Base-by-base conservation (phyloP, 345 rosid species). In the Ceriops tagal region DNA sequence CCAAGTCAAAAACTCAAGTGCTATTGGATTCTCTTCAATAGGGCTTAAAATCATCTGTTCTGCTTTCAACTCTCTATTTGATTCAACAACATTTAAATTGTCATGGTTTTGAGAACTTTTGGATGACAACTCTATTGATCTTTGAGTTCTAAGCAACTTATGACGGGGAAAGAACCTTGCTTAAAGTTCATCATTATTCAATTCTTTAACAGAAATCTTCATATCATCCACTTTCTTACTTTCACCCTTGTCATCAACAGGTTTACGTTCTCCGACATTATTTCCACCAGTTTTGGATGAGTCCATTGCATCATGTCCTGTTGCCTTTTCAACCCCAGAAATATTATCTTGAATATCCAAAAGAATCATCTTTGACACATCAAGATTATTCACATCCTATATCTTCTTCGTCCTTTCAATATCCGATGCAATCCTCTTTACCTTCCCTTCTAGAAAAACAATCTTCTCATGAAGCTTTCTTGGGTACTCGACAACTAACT, bases 131-230 rank as follows among this genome's bases (percentile, higher is more conserved):
- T 84, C 87, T 32, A 70, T 53, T 31, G 80, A 75, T 15, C 80
- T 77, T 64, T 95, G 80, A 68, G 76, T 79, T 74, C 86, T 81
- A 5, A 92, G 90, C 88, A 96, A 79, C 80, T 86, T 92, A 47
- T 90, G 98, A 80, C 90, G 97, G 75, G 99, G 99, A 78, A 96
- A 86, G n/a, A 96, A 85, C 53, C 96, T 89, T 56, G 87, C 95
- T 80, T 96, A 98, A 28, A 92, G 77, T 73, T 89, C 92, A 71
- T 86, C 90, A 56, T 75, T 76, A 51, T 78, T 86, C 79, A 90
- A 66, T 46, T 80, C 92, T 76, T 84, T 90, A 64, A 82, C 87
- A 0, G 77, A 83, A 73, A 67, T 19, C 76, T 81, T 86, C 11
- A 32, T 76, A 39, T 60, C 78, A 7, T 57, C 73, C 59, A 49